Evolutionary conservation across 345 rosid species (phyloP).

Genomic region (Eucalyptus sp.): DNA sequence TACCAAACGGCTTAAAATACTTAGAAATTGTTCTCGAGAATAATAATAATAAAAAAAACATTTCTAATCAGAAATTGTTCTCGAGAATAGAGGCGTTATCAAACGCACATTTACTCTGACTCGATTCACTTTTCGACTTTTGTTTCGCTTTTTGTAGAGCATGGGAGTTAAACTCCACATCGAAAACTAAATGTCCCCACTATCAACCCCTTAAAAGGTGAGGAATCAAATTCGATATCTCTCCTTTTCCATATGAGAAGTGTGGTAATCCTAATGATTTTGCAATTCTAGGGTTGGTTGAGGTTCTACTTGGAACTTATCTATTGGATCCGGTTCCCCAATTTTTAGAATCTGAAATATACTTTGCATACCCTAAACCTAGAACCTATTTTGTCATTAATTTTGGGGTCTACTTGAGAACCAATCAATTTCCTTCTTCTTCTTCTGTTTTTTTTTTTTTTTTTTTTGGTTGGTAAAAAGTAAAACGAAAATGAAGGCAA

Average conservation of each 20-base stretch:
- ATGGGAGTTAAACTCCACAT: rapidly evolving
- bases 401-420: rapidly evolving
- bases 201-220: rapidly evolving
- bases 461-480: too few relatives aligned
- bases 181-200: rapidly evolving
- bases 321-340: rapidly evolving
- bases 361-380: rapidly evolving
- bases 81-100: too few relatives aligned
- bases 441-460: too few relatives aligned
- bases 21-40: too few relatives aligned
- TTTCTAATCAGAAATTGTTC: too few relatives aligned
- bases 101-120: too few relatives aligned
- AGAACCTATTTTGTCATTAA: rapidly evolving
- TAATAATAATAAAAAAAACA: too few relatives aligned
- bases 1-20: too few relatives aligned
- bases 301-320: rapidly evolving
- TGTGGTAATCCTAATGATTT: too few relatives aligned
- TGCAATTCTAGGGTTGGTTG: too few relatives aligned
- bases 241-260: rapidly evolving
- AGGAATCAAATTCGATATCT: rapidly evolving
- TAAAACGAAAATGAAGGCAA: too few relatives aligned
- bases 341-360: rapidly evolving
- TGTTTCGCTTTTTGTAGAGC: rapidly evolving
- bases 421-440: too few relatives aligned
- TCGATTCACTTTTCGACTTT: rapidly evolving